Percentiles rank a stretch among this genome's conserved stretches.
These are phyloP conservation scores for Leersia perrieri DNA, from an alignment of 176 grass and related monocot species.

Conservation along the genomic window DNA sequence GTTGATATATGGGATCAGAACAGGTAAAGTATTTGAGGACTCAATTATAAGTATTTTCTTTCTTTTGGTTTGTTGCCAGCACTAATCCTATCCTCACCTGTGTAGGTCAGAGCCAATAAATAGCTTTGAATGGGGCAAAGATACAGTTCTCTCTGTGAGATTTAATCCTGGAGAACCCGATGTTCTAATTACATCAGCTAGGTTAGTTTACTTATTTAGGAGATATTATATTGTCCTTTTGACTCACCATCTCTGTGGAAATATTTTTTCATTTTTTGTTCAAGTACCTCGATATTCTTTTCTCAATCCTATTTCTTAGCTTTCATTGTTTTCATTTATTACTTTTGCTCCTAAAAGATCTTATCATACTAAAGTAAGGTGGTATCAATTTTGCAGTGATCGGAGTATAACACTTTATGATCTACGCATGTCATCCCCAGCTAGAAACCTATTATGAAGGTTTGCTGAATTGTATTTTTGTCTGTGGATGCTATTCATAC, in stretches of 20 bases:
- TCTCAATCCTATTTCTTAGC: slow-evolving; percentile 14
- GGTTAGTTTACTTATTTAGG: slow-evolving; percentile 38
- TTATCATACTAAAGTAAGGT: neutral
- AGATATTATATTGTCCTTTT: neutral
- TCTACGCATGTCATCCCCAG: slow-evolving; percentile 88
- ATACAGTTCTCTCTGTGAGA: slow-evolving; percentile 73
- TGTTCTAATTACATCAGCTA: slow-evolving; percentile 73
- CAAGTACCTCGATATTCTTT: neutral
- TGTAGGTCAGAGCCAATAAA: slow-evolving; percentile 88
- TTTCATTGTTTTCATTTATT: slow-evolving; percentile 4
- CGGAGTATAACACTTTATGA: slow-evolving; percentile 91
- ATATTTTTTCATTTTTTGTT: neutral
- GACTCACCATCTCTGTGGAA: neutral
- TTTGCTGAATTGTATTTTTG: slow-evolving; percentile 36
- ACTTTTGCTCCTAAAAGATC: neutral
- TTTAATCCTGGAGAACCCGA: slow-evolving; percentile 95
- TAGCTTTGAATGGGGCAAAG: slow-evolving; percentile 89
- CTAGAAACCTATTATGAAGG: slow-evolving; percentile 93
- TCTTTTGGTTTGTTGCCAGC: neutral
- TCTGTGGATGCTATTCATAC: neutral
- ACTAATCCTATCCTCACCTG: slow-evolving; percentile 11
- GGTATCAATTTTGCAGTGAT: slow-evolving; percentile 60
- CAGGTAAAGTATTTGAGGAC: slow-evolving; percentile 49
- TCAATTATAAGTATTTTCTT: slow-evolving; percentile 3
- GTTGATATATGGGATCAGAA: slow-evolving; percentile 99